These are phyloP conservation scores for Cordia subcordata DNA, from an alignment of 257 asterid species.

Conservation along the genomic window DNA sequence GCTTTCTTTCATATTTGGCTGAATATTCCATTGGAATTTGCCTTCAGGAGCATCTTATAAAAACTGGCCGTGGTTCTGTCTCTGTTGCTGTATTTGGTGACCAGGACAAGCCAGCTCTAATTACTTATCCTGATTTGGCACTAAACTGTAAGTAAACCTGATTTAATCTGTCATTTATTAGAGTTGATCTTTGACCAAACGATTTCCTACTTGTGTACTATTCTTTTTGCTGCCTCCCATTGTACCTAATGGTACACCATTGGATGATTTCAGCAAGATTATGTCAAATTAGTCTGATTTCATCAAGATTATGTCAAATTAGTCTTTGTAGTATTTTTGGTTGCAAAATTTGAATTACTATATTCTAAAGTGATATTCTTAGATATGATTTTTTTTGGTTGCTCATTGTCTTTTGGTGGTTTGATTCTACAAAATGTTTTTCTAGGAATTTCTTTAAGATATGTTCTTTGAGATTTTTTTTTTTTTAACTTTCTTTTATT, in stretches of 20 bases:
- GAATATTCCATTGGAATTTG: constrained; percentile 14
- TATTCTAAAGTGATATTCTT: not conserved
- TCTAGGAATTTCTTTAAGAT: not conserved
- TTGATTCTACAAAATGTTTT: no score
- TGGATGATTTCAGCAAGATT: not conserved
- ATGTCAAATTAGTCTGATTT: not conserved
- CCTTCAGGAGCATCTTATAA: constrained; percentile 83
- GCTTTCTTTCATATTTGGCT: constrained; percentile 20
- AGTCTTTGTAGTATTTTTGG: not conserved
- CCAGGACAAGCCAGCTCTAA: constrained; percentile 90
- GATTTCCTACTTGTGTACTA: constrained; percentile 3
- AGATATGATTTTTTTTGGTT: not conserved
- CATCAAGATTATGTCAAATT: not conserved
- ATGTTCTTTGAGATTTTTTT: not conserved
- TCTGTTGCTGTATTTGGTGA: constrained; percentile 90
- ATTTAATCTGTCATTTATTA: constrained; percentile 11
- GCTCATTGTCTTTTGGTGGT: not conserved
- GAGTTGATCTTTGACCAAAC: constrained; percentile 5
- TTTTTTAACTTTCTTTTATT: not conserved
- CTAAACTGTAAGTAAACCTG: constrained; percentile 64
- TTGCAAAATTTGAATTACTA: not conserved
- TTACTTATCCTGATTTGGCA: constrained; percentile 96
- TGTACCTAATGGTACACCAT: not conserved
- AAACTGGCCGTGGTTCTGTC: constrained; percentile 71
- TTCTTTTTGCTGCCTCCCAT: not conserved